A percentile compares a stretch with the other conserved stretches of the same genome.
phyloP scores from a whole-genome alignment of 2,329 filamentous ascomycete species.

The Exophiala bonariae region DNA sequence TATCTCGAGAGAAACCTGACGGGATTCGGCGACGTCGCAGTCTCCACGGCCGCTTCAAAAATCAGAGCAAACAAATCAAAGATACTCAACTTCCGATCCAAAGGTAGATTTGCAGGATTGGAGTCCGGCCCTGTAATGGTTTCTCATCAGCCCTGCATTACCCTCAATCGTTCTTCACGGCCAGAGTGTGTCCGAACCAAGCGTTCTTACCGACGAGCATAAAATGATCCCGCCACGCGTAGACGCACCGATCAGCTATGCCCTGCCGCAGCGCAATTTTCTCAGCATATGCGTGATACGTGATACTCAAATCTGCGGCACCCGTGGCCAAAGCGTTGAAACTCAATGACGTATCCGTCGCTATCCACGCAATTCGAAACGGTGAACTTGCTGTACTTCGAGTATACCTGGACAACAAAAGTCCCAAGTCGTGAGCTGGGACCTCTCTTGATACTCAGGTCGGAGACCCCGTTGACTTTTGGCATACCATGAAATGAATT shows the following conservation, averaged over 20 bases:
- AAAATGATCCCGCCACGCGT: conserved; percentile 51
- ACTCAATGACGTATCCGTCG: conserved; percentile 47
- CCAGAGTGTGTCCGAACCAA: not conserved
- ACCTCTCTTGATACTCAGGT: no score
- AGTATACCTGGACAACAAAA: conserved; percentile 1
- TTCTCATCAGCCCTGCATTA: not conserved
- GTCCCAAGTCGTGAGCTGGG: no score
- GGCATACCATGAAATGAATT: conserved; percentile 37
- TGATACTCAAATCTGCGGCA: conserved; percentile 47
- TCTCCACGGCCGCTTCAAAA: conserved; percentile 38
- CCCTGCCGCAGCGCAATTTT: conserved; percentile 44
- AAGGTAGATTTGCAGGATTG: conserved; percentile 13
- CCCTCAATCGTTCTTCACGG: not conserved
- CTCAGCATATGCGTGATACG: conserved; percentile 46
- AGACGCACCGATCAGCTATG: conserved; percentile 39
- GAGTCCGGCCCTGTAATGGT: conserved; percentile 5
- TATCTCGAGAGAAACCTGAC: conserved; percentile 47
- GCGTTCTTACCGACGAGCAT: conserved; percentile 41
- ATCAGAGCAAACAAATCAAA: conserved; percentile 13
- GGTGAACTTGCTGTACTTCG: conserved; percentile 14
- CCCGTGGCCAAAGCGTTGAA: conserved; percentile 45
- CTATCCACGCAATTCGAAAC: conserved; percentile 48
- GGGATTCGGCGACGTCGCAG: conserved; percentile 31
- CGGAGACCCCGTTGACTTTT: no score
- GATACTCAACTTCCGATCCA: conserved; percentile 1